These are phyloP conservation scores for Arabis alpina DNA, from an alignment of 345 rosid genomes.

Conservation along the genomic window DNA sequence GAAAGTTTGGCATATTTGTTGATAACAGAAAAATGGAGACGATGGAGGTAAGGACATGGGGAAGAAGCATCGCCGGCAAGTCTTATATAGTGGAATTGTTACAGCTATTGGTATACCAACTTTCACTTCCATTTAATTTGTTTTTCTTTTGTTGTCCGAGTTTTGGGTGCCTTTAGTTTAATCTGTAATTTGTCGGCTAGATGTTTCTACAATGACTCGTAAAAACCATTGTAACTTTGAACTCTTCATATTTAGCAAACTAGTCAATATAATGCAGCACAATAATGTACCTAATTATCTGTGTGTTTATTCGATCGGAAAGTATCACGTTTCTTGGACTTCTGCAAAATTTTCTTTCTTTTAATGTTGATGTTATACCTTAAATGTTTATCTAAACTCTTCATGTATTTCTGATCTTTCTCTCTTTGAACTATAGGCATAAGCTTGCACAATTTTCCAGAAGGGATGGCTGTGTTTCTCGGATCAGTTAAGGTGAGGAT, in stretches of 20 bases:
- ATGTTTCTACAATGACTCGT: constrained; percentile 4
- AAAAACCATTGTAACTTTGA: constrained; percentile 11
- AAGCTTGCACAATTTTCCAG: constrained; percentile 99
- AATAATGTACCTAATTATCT: background rate
- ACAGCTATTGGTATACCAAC: constrained; percentile 81
- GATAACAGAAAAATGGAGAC: constrained; percentile 65
- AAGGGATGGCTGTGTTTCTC: constrained; percentile 98
- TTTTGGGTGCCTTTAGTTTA: constrained; percentile 20
- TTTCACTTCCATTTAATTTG: constrained; percentile 7
- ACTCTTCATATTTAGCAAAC: constrained; percentile 12
- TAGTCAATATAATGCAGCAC: constrained; percentile 4
- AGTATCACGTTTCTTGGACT: constrained; percentile 10
- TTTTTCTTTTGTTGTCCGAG: background rate
- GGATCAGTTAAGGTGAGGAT: constrained; percentile 86
- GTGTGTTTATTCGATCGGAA: background rate
- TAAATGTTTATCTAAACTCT: background rate
- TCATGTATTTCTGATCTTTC: constrained; percentile 16
- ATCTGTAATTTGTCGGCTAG: constrained; percentile 22
- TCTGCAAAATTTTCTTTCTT: background rate
- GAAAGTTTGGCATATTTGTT: constrained; percentile 41
- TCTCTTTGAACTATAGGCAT: constrained; percentile 60
- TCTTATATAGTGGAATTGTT: constrained; percentile 83
- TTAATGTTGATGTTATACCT: background rate
- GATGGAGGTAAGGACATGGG: constrained; percentile 83
- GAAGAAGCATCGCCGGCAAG: constrained; percentile 93